A percentile compares a stretch with the other conserved stretches of the same genome.
phyloP scores from a whole-genome alignment of 2,329 filamentous ascomycete species.

The Ceratocystis diversiconidia region DNA sequence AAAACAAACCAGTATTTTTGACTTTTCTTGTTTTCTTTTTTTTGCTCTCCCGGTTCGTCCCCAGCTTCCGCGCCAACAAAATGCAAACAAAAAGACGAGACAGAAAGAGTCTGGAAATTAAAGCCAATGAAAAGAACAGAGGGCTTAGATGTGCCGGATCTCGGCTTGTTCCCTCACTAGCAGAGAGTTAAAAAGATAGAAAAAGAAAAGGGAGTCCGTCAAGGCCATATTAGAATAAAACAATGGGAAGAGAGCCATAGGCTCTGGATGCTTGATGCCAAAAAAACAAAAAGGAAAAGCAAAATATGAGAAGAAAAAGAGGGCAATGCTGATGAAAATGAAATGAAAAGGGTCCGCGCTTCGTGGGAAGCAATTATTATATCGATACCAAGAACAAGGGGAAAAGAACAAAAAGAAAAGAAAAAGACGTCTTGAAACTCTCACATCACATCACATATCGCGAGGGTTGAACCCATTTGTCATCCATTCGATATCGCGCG shows the following conservation, averaged over 20 bases:
- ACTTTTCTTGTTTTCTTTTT: background rate
- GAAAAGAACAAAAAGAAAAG: background rate
- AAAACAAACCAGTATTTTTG: background rate
- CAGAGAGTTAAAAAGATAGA: background rate
- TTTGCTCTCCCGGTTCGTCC: background rate
- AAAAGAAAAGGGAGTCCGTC: background rate
- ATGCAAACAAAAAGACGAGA: background rate
- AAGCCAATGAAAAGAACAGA: background rate
- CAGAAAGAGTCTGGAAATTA: background rate
- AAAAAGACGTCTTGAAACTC: background rate
- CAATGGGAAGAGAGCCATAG: background rate
- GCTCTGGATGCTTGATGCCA: background rate
- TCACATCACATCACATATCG: background rate
- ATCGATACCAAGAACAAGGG: background rate
- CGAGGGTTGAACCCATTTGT: constrained; percentile 32
- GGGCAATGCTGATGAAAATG: background rate
- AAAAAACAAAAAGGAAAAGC: too few relatives aligned
- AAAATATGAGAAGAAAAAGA: background rate
- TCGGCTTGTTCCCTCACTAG: too few relatives aligned
- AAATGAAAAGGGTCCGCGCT: background rate
- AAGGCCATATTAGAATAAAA: background rate
- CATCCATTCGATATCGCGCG: constrained; percentile 33
- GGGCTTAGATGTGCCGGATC: background rate
- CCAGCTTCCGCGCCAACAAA: background rate
- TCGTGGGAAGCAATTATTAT: background rate